These are phyloP conservation scores for Chaetomium fimeti DNA, from an alignment of 495 filamentous ascomycete genomes.

Conservation along the genomic window DNA sequence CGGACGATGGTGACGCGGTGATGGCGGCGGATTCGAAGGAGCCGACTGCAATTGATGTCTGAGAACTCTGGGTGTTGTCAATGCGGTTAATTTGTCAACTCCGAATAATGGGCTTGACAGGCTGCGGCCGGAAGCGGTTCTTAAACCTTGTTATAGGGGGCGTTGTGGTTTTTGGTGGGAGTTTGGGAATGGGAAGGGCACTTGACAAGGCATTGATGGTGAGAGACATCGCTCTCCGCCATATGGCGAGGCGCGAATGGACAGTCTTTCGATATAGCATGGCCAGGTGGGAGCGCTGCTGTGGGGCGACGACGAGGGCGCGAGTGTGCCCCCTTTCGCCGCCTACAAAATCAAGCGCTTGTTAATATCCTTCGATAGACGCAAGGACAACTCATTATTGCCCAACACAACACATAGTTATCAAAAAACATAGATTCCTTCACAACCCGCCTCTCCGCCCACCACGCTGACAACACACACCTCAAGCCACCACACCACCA, in stretches of 20 bases:
- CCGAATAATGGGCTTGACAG: no score
- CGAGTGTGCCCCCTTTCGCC: background rate
- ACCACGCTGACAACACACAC: background rate
- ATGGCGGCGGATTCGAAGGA: background rate
- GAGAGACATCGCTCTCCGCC: background rate
- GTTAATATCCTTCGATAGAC: background rate
- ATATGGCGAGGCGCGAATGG: background rate
- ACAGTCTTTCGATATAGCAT: background rate
- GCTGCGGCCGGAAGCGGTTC: background rate
- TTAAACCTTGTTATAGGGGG: background rate
- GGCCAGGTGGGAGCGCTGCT: background rate
- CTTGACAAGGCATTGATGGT: background rate
- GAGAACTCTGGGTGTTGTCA: background rate
- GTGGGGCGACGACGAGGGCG: no score
- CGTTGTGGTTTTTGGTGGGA: constrained; percentile 5
- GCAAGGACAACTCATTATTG: no score
- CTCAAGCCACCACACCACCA: background rate
- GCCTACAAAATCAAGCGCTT: background rate
- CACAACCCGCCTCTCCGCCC: background rate
- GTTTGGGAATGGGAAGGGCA: constrained; percentile 9
- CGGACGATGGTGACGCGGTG: constrained; percentile 10
- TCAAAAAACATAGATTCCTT: no score
- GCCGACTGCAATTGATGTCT: background rate
- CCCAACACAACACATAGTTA: no score
- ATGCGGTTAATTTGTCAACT: background rate